A percentile compares a stretch with the other conserved stretches of the same genome.
phyloP scores from a whole-genome alignment of 2,329 filamentous ascomycete species.

The Pseudomassariella vexata region DNA sequence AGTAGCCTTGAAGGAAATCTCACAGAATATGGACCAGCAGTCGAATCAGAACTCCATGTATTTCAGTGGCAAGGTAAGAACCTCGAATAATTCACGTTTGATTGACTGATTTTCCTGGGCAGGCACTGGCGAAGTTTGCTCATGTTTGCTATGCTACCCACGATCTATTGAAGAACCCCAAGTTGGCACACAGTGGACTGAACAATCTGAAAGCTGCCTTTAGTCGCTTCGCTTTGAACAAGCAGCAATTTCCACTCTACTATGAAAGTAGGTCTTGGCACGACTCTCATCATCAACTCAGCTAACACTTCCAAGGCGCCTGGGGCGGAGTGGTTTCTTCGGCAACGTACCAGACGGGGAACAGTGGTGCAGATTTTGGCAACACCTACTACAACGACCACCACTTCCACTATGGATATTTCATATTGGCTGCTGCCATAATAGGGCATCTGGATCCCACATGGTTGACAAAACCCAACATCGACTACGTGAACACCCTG shows the following conservation, averaged over 20 bases:
- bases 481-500: conserved; percentile 74
- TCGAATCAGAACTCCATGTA: conserved; percentile 83
- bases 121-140: conserved; percentile 73
- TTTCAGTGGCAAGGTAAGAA: conserved; percentile 71
- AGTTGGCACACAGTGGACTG: conserved; percentile 52
- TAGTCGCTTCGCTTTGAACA: conserved; percentile 59
- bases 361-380: conserved; percentile 76
- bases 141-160: conserved; percentile 59
- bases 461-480: conserved; percentile 66
- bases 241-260: conserved; percentile 59
- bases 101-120: conserved; percentile 15
- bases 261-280: conserved; percentile 48
- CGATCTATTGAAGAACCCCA: conserved; percentile 54
- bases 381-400: conserved; percentile 81
- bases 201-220: conserved; percentile 61
- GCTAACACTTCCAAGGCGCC: conserved; percentile 33
- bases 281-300: too few species aligned
- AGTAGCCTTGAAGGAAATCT: conserved; percentile 66
- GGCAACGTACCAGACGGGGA: conserved; percentile 63
- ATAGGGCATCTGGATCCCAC: conserved; percentile 71
- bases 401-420: conserved; percentile 80
- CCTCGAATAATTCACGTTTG: conserved; percentile 6
- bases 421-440: conserved; percentile 78
- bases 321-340: conserved; percentile 82
- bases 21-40: conserved; percentile 68